phyloP scores from a whole-genome alignment of 768 basidiomycete species.

The Lentinula detonsa region DNA sequence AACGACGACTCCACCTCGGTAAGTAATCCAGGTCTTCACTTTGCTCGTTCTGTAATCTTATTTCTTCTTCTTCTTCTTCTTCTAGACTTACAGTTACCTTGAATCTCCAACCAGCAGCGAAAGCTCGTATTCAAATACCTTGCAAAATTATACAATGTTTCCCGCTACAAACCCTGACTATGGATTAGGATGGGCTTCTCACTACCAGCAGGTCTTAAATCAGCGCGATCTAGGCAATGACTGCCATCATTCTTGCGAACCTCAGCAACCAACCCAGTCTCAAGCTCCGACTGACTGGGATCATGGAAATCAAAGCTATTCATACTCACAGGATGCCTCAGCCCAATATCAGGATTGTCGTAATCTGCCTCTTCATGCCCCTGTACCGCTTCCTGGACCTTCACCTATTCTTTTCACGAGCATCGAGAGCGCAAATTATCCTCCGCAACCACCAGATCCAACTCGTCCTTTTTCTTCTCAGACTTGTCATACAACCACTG shows the following conservation, averaged over 20 bases:
- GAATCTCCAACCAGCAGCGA: background rate
- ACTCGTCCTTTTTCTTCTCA: constrained; percentile 3
- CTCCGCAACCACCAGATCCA: constrained; percentile 1
- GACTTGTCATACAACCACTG: background rate
- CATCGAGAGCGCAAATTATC: constrained; percentile 5
- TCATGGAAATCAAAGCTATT: constrained; percentile 20
- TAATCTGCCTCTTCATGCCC: constrained; percentile 20
- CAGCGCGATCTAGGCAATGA: background rate
- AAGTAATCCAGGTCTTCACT: background rate
- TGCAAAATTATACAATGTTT: background rate
- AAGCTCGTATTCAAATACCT: background rate
- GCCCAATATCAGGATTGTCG: background rate
- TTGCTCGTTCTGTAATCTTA: background rate
- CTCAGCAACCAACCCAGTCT: background rate
- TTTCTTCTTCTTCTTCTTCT: background rate
- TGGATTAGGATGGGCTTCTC: background rate
- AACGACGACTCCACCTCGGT: background rate
- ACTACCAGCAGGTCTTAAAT: background rate
- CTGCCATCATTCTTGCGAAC: background rate
- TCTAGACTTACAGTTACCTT: background rate
- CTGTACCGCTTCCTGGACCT: constrained; percentile 18
- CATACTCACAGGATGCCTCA: constrained; percentile 10
- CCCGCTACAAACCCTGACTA: background rate
- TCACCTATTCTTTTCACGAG: constrained; percentile 12
- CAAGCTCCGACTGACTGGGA: background rate